phyloP scores from a whole-genome alignment of 495 filamentous ascomycete species.

The Sordaria brevicollis region DNA sequence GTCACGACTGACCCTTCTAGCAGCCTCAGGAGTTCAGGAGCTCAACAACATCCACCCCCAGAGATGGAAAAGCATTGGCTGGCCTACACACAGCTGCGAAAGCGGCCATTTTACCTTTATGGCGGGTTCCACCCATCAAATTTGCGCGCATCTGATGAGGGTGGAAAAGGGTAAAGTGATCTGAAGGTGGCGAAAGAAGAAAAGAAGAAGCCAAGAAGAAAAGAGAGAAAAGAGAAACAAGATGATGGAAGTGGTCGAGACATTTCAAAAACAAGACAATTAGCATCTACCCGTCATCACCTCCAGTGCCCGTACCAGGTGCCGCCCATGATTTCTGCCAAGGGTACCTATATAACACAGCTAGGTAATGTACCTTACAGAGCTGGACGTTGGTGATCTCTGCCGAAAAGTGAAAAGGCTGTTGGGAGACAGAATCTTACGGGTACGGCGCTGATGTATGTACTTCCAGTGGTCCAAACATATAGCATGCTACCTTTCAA shows the following conservation, averaged over 20 bases:
- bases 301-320: not conserved
- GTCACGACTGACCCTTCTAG: not conserved
- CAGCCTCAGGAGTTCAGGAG: not conserved
- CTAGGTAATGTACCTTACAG: no score
- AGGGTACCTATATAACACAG: not conserved
- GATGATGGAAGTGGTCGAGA: not conserved
- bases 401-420: not conserved
- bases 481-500: not conserved
- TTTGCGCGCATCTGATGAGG: not conserved
- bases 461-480: not conserved
- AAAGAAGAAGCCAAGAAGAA: not conserved
- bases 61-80: not conserved
- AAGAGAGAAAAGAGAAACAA: not conserved
- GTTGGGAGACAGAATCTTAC: not conserved
- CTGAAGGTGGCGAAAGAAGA: not conserved
- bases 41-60: not conserved
- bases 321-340: not conserved
- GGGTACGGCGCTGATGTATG: not conserved
- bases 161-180: not conserved
- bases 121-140: not conserved
- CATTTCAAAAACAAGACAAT: not conserved
- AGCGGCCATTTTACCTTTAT: not conserved
- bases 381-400: not conserved
- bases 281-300: not conserved
- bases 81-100: not conserved